Percentiles rank a stretch among this genome's conserved stretches.
phyloP scores from a whole-genome alignment of 345 rosid genomes.

The Theobroma cacao region DNA sequence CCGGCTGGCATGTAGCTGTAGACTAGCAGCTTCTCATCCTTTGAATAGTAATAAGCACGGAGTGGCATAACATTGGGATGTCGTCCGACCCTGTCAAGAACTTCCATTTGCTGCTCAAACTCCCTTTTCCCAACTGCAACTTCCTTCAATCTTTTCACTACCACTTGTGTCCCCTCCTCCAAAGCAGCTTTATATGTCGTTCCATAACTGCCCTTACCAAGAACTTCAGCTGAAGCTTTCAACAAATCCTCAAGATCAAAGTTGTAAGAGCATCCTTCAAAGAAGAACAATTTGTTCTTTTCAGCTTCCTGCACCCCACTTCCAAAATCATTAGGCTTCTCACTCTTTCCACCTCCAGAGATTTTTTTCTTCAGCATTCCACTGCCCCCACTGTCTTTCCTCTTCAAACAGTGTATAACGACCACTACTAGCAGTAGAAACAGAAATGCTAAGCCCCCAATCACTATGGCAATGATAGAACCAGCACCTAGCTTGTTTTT shows the following conservation, averaged over 20 bases:
- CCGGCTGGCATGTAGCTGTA: slow-evolving; percentile 58
- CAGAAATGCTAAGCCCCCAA: slow-evolving; percentile 42
- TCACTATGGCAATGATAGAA: slow-evolving; percentile 43
- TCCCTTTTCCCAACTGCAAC: slow-evolving; percentile 66
- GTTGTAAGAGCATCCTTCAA: slow-evolving; percentile 53
- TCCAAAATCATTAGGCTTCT: slow-evolving; percentile 68
- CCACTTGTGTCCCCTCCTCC: slow-evolving; percentile 75
- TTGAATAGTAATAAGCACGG: slow-evolving; percentile 54
- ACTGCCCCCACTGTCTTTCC: slow-evolving; percentile 24
- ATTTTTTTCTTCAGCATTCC: slow-evolving; percentile 34
- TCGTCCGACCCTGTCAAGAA: slow-evolving; percentile 49
- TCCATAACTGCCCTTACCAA: slow-evolving; percentile 83
- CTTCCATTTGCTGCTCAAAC: slow-evolving; percentile 79
- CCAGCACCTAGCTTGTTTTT: slow-evolving; percentile 37
- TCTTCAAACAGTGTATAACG: slow-evolving; percentile 41
- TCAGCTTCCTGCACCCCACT: slow-evolving; percentile 89
- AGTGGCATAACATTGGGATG: slow-evolving; percentile 60
- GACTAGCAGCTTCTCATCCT: slow-evolving; percentile 65
- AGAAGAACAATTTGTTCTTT: slow-evolving; percentile 78
- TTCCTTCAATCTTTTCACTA: slow-evolving; percentile 82
- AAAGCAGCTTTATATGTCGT: slow-evolving; percentile 75
- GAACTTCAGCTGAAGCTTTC: slow-evolving; percentile 91
- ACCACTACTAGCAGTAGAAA: slow-evolving; percentile 35
- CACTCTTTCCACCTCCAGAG: slow-evolving; percentile 28
- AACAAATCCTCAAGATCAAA: slow-evolving; percentile 83